These are phyloP conservation scores for Phytophthora fragariaefolia DNA, from an alignment of 352 stramenopile species.

Conservation along the genomic window DNA sequence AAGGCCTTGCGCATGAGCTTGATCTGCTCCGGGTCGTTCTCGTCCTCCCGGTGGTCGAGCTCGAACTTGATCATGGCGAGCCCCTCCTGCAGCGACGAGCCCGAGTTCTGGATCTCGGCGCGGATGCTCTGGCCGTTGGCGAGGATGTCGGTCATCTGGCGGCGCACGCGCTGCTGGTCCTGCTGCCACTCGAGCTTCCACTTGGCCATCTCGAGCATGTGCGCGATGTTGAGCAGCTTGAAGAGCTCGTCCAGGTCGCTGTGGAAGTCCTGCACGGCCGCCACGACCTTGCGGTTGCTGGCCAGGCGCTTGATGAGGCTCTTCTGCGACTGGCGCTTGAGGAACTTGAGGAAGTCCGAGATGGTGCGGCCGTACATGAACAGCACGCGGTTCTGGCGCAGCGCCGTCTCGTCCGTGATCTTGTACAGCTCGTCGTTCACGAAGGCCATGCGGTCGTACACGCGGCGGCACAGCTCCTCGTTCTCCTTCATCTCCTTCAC, in stretches of 20 bases:
- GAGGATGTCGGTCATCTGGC: constrained; percentile 18
- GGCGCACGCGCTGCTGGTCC: constrained; percentile 1
- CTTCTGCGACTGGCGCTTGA: constrained; percentile 13
- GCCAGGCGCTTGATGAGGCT: constrained; percentile 20
- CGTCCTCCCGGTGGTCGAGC: constrained; percentile 14
- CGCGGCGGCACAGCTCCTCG: constrained; percentile 25
- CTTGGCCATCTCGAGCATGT: constrained; percentile 27
- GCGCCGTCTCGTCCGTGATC: constrained; percentile 34
- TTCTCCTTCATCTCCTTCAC: constrained; percentile 41
- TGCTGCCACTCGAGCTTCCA: constrained; percentile 23
- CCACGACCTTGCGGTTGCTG: constrained; percentile 32
- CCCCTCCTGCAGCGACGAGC: not conserved
- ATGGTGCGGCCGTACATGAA: constrained; percentile 36
- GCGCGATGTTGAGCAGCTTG: constrained; percentile 32
- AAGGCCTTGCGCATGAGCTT: constrained; percentile 16
- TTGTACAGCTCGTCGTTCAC: constrained; percentile 43
- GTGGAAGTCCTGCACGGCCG: constrained; percentile 26
- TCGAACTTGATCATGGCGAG: constrained; percentile 26
- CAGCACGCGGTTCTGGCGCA: constrained; percentile 37
- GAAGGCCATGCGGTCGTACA: constrained; percentile 34
- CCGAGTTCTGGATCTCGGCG: not conserved
- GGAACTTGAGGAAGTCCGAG: constrained; percentile 33
- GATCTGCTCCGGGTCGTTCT: constrained; percentile 17
- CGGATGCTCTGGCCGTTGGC: constrained; percentile 4
- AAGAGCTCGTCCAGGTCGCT: constrained; percentile 33